Evolutionary conservation across 108 stramenopile genomes (phyloP), one percentile per base, ranked within the genome.

Genomic region (Licmophora abbreviata): DNA sequence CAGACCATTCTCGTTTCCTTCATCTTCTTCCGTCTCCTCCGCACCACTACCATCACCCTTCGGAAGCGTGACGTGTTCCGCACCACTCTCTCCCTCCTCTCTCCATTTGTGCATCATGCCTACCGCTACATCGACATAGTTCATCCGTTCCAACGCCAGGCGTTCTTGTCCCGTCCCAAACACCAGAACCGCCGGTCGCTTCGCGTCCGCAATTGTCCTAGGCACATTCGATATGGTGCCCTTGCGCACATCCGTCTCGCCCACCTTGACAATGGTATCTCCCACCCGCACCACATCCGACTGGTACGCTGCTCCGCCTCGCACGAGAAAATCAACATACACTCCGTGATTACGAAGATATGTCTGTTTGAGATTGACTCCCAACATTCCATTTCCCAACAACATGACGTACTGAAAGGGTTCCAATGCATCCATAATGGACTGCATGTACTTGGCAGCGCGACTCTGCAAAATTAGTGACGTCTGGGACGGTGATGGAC

Each of bases 261-360:
- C 89, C 63, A 91, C 65, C 29, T 62, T 68, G 15, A 79, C 55
- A 18, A 85, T 48, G 30, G 54, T 35, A 59, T 91, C 89, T 10
- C 89, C 89, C 24, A 74, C 64, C 17, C 59, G 59, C 20, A 86
- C 69, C 12, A 84, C 74, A 11, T 81, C 76, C 7, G 80, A 79
- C 29, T 57, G 35, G 24, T 82, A 65, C 1, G 89, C 89, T 26
- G 83, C 71, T 10, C 89, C 83, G n/a, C 83, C 74, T 3, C 64
- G 58, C 14, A 87, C 72, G 10, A 85, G 29, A 40, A 61, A 84
- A 62, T 91, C 89, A 15, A 91, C 73, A 59, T 72, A 91, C 0
- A 87, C 80, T 12, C 89, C 89, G 51, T 73, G 74, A 33, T 73
- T 73, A 44, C 73, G 78, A 21, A 85, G 55, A 47, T 83, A 90